These are phyloP conservation scores for Debaryomycetaceae sp. DNA, from an alignment of 1,139 yeast genomes.

Conservation along the genomic window DNA sequence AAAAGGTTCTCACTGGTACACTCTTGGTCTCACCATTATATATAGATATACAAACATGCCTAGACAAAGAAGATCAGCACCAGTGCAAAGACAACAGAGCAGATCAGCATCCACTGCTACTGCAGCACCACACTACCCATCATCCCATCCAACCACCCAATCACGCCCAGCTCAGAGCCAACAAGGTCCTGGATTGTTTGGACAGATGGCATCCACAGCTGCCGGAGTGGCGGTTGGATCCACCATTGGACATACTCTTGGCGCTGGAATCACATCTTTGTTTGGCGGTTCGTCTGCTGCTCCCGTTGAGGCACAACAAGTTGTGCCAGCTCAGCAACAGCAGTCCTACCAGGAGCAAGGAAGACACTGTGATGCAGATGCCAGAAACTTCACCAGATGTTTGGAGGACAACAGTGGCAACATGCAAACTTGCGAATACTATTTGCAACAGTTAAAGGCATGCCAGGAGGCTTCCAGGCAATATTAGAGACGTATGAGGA, in stretches of 20 bases:
- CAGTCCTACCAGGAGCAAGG: conserved; percentile 45
- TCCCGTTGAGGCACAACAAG: conserved; percentile 46
- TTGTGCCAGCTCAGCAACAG: conserved; percentile 36
- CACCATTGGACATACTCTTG: conserved; percentile 92
- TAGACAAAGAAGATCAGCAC: conserved; percentile 64
- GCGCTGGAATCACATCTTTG: conserved; percentile 87
- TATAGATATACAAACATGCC: conserved; percentile 37
- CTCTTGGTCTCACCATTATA: background rate
- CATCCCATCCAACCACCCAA: conserved; percentile 33
- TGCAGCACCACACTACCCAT: conserved; percentile 45
- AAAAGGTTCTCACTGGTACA: background rate
- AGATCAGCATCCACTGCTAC: conserved; percentile 79
- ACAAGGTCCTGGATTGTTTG: conserved; percentile 77
- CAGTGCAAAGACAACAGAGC: conserved; percentile 59
- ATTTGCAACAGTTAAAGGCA: conserved; percentile 93
- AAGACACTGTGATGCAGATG: conserved; percentile 82
- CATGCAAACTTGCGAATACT: conserved; percentile 95
- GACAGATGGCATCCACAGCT: conserved; percentile 98
- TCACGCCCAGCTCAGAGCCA: conserved; percentile 37
- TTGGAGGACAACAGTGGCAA: conserved; percentile 89
- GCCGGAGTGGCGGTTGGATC: conserved; percentile 99
- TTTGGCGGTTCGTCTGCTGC: conserved; percentile 73
- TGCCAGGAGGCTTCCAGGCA: conserved; percentile 93
- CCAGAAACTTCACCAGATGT: conserved; percentile 93
- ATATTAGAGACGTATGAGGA: conserved; percentile 40